Percentiles rank a stretch among this genome's conserved stretches.
Conservation (phyloP, 805 yeast species). For the Lipomyces sp. region DNA sequence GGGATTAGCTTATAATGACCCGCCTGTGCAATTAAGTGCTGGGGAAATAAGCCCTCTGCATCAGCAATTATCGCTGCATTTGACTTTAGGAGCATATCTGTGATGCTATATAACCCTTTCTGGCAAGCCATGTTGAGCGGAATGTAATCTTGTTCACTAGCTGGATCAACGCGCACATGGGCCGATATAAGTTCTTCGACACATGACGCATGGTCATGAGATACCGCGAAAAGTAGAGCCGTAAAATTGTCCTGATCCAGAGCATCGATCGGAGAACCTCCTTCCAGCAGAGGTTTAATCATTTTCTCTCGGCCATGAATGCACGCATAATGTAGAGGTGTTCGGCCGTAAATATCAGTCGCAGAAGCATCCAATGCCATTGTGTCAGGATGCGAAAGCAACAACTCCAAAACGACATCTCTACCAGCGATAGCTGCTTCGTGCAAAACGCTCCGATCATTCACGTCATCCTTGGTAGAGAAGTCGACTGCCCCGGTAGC, state of each 20-base stretch:
- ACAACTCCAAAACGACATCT: slow-evolving; percentile 42
- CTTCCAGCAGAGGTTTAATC: slow-evolving; percentile 51
- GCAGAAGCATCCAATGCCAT: slow-evolving; percentile 40
- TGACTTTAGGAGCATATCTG: slow-evolving; percentile 60
- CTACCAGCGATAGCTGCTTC: slow-evolving; percentile 54
- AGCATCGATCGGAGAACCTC: slow-evolving; percentile 46
- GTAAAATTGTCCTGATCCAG: slow-evolving; percentile 59
- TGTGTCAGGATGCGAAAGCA: slow-evolving; percentile 34
- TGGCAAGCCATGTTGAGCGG: slow-evolving; percentile 85
- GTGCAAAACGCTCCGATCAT: slow-evolving; percentile 76
- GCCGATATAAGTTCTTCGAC: slow-evolving; percentile 56
- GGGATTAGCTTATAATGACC: slow-evolving; percentile 76
- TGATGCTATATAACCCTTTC: slow-evolving; percentile 73
- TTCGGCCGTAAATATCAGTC: slow-evolving; percentile 60
- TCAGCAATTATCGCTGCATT: slow-evolving; percentile 56
- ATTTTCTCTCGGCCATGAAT: slow-evolving; percentile 54
- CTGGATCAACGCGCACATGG: slow-evolving; percentile 51
- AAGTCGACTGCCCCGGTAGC: slow-evolving; percentile 62
- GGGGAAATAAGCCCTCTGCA: slow-evolving; percentile 83
- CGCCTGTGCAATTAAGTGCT: slow-evolving; percentile 85
- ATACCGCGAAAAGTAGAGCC: slow-evolving; percentile 79
- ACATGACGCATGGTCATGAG: slow-evolving; percentile 62
- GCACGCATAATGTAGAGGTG: slow-evolving; percentile 87
- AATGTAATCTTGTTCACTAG: slow-evolving; percentile 54
- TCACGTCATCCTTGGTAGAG: slow-evolving; percentile 68